Evolutionary conservation across 1,284 basidiomycete species (phyloP).

Genomic region (Puccinia hordei): DNA sequence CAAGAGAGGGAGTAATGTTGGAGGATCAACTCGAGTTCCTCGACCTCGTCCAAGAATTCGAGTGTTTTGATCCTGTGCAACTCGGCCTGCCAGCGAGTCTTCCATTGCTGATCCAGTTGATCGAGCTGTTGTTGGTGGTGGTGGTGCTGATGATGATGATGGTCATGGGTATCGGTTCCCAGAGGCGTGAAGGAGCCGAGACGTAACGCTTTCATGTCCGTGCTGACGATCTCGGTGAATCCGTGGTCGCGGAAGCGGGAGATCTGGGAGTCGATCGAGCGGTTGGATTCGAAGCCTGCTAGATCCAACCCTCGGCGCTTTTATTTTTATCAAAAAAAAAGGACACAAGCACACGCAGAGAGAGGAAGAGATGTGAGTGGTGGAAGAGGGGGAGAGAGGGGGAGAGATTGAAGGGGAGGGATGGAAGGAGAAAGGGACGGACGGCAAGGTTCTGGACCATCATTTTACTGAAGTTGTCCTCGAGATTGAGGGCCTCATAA

Average conservation of each 20-base stretch:
- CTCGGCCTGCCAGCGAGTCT: not conserved
- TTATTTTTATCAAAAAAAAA: no score
- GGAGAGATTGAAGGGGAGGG: conserved; percentile 65
- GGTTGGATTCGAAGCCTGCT: not conserved
- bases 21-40: conserved; percentile 84
- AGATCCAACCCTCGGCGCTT: conserved; percentile 57
- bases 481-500: conserved; percentile 86
- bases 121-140: not conserved
- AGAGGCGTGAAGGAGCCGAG: no score
- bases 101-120: not conserved
- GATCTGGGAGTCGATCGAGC: conserved; percentile 8
- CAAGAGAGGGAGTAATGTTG: conserved; percentile 84
- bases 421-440: conserved; percentile 65
- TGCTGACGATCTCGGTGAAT: conserved; percentile 28
- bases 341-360: no score
- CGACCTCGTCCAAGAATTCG: conserved; percentile 85
- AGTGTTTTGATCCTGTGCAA: conserved; percentile 69
- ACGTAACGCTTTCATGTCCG: conserved; percentile 27
- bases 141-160: no score
- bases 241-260: conserved; percentile 3
- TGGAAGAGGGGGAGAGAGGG: no score
- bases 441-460: conserved; percentile 84
- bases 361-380: no score
- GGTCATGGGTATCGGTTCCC: no score
- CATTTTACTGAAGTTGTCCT: conserved; percentile 80